Percentiles rank a stretch among this genome's conserved stretches.
Conservation (phyloP, 2,329 filamentous ascomycete genomes). For the Aureobasidium sp. region DNA sequence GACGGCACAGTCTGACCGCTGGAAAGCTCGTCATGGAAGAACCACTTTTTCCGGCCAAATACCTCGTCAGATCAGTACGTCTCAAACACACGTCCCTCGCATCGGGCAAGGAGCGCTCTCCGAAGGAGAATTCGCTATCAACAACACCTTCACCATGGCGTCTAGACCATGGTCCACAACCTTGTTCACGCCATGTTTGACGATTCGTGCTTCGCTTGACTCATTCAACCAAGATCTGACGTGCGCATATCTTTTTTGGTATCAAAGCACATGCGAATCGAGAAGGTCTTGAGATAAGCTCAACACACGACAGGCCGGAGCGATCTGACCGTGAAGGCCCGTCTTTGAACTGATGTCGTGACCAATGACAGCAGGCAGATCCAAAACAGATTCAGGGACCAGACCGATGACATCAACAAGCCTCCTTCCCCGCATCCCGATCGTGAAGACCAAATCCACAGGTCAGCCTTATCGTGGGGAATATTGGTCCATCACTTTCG, state of each 20-base stretch:
- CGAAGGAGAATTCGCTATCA: neutral
- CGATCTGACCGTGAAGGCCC: neutral
- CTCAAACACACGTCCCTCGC: neutral
- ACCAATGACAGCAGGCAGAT: neutral
- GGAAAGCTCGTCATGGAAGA: neutral
- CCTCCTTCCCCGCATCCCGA: constrained; percentile 7
- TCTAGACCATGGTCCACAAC: neutral
- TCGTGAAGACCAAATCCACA: neutral
- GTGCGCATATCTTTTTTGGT: constrained; percentile 9
- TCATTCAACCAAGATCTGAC: neutral
- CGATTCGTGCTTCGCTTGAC: neutral
- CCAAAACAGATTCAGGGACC: constrained; percentile 3
- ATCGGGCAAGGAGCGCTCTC: neutral
- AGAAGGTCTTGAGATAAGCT: neutral
- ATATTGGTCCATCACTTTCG: neutral
- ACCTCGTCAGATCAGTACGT: neutral
- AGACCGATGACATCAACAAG: constrained; percentile 8
- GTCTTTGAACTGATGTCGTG: neutral
- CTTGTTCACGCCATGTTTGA: too few species aligned
- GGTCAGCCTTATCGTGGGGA: constrained; percentile 8
- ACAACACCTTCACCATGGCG: neutral
- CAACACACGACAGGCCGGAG: neutral
- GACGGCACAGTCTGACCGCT: neutral
- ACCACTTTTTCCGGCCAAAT: neutral
- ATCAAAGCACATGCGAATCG: constrained; percentile 5